Conservation (phyloP, 2,329 filamentous ascomycete genomes). For the Venturia aucupariae region DNA sequence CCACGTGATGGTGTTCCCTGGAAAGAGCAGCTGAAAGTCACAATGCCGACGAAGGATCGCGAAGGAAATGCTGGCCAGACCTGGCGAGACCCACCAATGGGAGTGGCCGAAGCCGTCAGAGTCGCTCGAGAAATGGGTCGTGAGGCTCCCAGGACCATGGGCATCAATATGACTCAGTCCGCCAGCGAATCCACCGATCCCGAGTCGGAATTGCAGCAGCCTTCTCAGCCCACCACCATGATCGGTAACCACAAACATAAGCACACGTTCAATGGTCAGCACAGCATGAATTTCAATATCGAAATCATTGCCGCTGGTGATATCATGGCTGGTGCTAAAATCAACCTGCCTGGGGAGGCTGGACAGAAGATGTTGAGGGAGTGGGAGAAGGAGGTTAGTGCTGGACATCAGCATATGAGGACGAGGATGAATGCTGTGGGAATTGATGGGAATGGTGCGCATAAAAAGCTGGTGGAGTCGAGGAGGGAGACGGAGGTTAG, state of each 20-base stretch:
- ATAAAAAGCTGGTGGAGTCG: conserved; percentile 32
- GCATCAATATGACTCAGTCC: background rate
- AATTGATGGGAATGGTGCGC: conserved; percentile 53
- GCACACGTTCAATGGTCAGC: background rate
- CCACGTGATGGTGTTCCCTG: background rate
- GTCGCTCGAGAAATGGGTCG: background rate
- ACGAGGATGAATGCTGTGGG: conserved; percentile 39
- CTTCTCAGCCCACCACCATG: background rate
- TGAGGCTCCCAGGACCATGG: background rate
- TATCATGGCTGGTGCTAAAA: background rate
- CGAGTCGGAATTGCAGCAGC: background rate
- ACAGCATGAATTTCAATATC: background rate
- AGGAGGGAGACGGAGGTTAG: conserved; percentile 53
- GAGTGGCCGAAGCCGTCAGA: background rate
- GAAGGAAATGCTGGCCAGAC: background rate
- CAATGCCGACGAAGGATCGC: background rate
- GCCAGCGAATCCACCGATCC: background rate
- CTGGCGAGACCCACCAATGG: conserved; percentile 2
- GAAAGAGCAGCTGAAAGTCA: conserved; percentile 1
- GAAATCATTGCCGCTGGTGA: background rate
- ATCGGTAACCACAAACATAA: background rate
- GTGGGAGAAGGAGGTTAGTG: conserved; percentile 6
- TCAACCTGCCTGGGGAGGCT: background rate
- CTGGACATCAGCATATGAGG: conserved; percentile 2
- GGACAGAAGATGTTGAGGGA: background rate